These are phyloP conservation scores for Oryza brachyantha DNA, from an alignment of 176 grass and related monocot genomes.

Conservation along the genomic window DNA sequence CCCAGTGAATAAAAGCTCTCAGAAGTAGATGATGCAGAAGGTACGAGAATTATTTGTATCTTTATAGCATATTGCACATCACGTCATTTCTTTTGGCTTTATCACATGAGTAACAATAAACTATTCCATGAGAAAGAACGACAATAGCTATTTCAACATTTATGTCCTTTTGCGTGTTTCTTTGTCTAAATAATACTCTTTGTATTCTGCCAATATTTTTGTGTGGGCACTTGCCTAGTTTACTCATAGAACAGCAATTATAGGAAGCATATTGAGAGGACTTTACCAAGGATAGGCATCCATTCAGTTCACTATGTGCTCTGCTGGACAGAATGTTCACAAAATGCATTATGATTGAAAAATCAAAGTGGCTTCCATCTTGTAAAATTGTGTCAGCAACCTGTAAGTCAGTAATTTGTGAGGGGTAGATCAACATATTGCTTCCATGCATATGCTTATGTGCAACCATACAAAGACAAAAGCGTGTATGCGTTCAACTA, in stretches of 20 bases:
- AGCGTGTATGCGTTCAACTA: not conserved
- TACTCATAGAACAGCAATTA: not conserved
- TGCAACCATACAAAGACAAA: constrained; percentile 12
- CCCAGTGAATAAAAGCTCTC: not conserved
- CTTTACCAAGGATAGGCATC: constrained; percentile 70
- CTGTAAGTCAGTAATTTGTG: constrained; percentile 43
- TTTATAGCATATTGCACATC: too few relatives aligned
- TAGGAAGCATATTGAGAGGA: constrained; percentile 9
- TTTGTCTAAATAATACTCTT: not conserved
- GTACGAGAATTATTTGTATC: not conserved
- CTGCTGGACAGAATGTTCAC: constrained; percentile 72
- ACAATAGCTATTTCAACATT: not conserved
- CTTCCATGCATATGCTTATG: constrained; percentile 21
- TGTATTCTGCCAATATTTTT: not conserved
- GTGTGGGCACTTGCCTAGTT: not conserved
- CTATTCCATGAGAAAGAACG: not conserved
- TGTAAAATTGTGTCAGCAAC: constrained; percentile 77
- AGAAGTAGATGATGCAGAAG: not conserved
- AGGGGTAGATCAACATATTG: too few relatives aligned
- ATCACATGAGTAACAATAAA: not conserved
- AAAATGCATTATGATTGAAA: constrained; percentile 80
- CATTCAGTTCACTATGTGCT: constrained; percentile 56
- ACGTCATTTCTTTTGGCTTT: too few relatives aligned
- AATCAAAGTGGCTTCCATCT: constrained; percentile 62
- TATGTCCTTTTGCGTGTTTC: not conserved